A percentile compares a stretch with the other conserved stretches of the same genome.
These are phyloP conservation scores for Fusarium abutilonis DNA, from an alignment of 2,329 filamentous ascomycete genomes.

Conservation along the genomic window DNA sequence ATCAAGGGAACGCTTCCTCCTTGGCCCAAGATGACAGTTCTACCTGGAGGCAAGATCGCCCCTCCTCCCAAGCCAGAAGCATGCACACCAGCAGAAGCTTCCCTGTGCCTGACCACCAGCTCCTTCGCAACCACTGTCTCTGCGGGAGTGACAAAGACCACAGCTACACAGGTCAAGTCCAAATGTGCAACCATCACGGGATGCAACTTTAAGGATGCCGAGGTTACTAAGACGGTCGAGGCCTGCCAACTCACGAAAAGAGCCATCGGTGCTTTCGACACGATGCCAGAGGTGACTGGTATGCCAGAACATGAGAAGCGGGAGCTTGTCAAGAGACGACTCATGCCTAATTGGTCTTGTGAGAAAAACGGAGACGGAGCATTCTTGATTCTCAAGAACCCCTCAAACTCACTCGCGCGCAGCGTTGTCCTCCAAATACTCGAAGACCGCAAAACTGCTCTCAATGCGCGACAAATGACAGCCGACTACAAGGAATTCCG, in stretches of 20 bases:
- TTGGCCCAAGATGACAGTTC: constrained; percentile 21
- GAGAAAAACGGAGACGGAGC: neutral
- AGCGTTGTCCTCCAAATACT: neutral
- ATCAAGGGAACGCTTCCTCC: constrained; percentile 19
- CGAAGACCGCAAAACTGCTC: neutral
- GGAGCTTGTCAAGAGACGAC: neutral
- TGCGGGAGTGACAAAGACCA: neutral
- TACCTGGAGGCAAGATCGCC: neutral
- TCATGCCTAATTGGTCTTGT: neutral
- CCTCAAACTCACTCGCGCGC: neutral
- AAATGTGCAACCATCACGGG: neutral
- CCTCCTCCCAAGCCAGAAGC: neutral
- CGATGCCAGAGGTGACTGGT: neutral
- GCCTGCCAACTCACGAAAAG: neutral
- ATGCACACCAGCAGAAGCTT: neutral
- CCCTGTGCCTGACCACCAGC: neutral
- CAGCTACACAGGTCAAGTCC: neutral
- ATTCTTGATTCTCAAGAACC: neutral
- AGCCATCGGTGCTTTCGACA: neutral
- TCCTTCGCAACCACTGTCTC: neutral
- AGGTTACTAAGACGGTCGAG: neutral
- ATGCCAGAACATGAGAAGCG: neutral
- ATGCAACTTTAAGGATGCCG: neutral
- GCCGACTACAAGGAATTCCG: neutral
- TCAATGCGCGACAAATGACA: neutral